Conservation (phyloP, 169 alveolate species). For the Cryptosporidium parvum region DNA sequence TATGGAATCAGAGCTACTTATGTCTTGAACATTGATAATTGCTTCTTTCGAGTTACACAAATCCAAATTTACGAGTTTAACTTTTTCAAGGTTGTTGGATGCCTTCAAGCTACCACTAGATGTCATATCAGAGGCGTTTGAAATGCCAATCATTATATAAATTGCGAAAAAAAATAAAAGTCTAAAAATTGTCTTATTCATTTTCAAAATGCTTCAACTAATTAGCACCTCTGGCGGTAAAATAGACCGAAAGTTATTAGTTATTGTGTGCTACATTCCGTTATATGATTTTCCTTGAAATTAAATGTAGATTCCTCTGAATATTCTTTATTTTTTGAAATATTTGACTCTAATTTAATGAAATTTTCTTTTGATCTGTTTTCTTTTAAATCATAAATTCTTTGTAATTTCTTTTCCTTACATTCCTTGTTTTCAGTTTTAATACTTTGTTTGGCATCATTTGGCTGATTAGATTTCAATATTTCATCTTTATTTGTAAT, state of each 20-base stretch:
- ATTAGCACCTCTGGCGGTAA: background rate
- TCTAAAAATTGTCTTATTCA: background rate
- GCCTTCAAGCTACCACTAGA: background rate
- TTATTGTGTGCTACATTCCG: conserved; percentile 43
- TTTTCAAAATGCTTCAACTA: background rate
- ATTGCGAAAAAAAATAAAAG: background rate
- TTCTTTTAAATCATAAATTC: background rate
- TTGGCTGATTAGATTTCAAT: background rate
- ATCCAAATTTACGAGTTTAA: background rate
- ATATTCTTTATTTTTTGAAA: background rate
- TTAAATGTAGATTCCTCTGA: background rate
- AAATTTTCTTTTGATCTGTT: background rate
- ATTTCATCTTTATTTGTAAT: background rate
- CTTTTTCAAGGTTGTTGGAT: background rate
- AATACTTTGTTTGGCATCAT: background rate
- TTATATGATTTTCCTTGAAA: background rate
- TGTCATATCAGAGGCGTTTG: background rate
- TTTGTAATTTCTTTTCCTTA: background rate
- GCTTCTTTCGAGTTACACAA: background rate
- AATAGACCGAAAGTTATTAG: background rate
- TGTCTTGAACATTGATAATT: background rate
- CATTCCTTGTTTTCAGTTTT: background rate
- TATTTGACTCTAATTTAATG: background rate
- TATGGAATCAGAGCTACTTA: background rate
- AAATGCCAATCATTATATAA: background rate